phyloP scores from a whole-genome alignment of 805 yeast genomes.

The Schwanniomyces pseudopolymorphus region DNA sequence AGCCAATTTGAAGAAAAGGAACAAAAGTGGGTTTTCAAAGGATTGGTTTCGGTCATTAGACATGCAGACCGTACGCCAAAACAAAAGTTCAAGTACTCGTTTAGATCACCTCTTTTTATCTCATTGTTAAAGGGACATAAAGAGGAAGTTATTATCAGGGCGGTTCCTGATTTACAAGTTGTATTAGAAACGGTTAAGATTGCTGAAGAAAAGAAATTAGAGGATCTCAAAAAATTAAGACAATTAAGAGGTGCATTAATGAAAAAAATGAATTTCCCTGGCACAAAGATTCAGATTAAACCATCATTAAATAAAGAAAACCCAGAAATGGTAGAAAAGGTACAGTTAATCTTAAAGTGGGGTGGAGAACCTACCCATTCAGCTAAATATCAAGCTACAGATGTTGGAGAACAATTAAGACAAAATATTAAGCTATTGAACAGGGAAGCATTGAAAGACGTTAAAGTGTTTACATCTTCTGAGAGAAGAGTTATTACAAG shows the following conservation, averaged over 20 bases:
- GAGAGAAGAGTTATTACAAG: constrained; percentile 94
- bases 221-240: constrained; percentile 73
- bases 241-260: constrained; percentile 82
- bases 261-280: constrained; percentile 87
- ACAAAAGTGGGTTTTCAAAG: constrained; percentile 96
- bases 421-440: constrained; percentile 87
- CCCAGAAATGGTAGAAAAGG: constrained; percentile 79
- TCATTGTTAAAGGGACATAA: constrained; percentile 89
- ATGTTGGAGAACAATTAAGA: constrained; percentile 92
- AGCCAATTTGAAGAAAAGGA: constrained; percentile 55
- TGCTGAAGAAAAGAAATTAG: constrained; percentile 77
- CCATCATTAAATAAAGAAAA: constrained; percentile 70
- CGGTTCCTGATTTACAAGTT: constrained; percentile 78
- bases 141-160: constrained; percentile 93
- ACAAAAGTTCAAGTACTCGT: constrained; percentile 94
- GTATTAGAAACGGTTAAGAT: constrained; percentile 81
- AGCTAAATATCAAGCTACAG: constrained; percentile 90
- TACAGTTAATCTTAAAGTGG: constrained; percentile 95
- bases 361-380: constrained; percentile 99
- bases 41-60: constrained; percentile 84
- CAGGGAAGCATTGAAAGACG: constrained; percentile 79
- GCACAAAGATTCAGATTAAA: constrained; percentile 93
- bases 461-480: constrained; percentile 84
- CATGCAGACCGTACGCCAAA: constrained; percentile 99
- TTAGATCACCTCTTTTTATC: constrained; percentile 81